Evolutionary conservation across 2,329 filamentous ascomycete species (phyloP), one percentile per base, ranked within the genome.

Genomic region (Cordyceps pruinosa): DNA sequence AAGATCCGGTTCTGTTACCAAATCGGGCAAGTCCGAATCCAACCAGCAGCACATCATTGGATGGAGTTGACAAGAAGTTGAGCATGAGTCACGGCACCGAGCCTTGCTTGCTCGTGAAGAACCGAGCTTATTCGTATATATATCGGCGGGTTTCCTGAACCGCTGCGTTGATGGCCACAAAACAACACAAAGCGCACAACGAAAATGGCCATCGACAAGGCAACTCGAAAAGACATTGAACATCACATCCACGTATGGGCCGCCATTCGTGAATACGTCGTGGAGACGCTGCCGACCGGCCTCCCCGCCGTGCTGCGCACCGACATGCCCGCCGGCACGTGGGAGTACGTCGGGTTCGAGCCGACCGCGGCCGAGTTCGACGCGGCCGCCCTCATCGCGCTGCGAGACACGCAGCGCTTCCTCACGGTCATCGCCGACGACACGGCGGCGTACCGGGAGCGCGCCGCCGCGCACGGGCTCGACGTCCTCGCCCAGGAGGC

Each of bases 401-500:
- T 39, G 2, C 30, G 46, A 13, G 45, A 50, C 37, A 37, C 35
- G 23, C 32, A 45, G 32, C 32, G 48, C 23, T 44, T 51, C 25
- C 48, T 57, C 13, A 57, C 56, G 25, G 34, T 57, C 32, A 52
- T 57, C 21, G 48, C 39, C 23, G 23, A 35, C 17, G 56, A 57
- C 48, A 37, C 42, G 39, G 19, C 30, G 2, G 17, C n/a, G 12
- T 57, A 57, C 28, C 47, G 10, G 12, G 23, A 17, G 2, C 13
- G 42, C 9, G 42, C 28, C n/a, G 13, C 19, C 21, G 15, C 28
- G 21, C 48, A 39, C 19, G 56, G 41, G 9, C 34, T 57, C n/a
- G 48, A 52, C 41, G 32, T 57, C 15, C 48, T 57, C 19, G 47
- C 44, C 23, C 23, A 52, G 39, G 56, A 57, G 42, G 56, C 48